Conservation (phyloP, 2,329 filamentous ascomycete genomes). For the Apiospora saccharicola region DNA sequence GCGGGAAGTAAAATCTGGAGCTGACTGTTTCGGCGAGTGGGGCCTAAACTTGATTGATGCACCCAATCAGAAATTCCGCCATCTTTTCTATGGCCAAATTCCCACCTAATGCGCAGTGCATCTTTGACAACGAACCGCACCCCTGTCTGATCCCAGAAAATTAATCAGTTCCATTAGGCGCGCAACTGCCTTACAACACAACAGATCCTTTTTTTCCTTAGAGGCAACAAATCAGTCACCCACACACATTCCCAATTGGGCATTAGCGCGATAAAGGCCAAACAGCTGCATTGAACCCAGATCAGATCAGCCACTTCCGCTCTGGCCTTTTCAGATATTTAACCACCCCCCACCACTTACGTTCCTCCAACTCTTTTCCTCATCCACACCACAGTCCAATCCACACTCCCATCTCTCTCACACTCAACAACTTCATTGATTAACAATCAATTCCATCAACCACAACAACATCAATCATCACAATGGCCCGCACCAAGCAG, state of each 20-base stretch:
- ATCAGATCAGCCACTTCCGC: conserved; percentile 15
- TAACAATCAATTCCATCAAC: conserved; percentile 33
- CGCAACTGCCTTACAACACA: conserved; percentile 29
- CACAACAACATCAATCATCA: conserved; percentile 44
- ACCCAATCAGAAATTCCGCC: conserved; percentile 43
- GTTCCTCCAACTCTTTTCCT: conserved; percentile 36
- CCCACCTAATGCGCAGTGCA: conserved; percentile 39
- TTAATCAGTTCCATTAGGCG: conserved; percentile 30
- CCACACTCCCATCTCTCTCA: conserved; percentile 37
- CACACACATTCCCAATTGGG: conserved; percentile 9
- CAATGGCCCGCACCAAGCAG: conserved; percentile 73
- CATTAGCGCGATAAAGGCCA: conserved; percentile 22
- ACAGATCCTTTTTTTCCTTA: conserved; percentile 27
- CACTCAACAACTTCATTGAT: conserved; percentile 41
- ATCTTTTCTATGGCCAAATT: conserved; percentile 32
- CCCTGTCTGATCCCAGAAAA: conserved; percentile 43
- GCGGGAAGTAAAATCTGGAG: conserved; percentile 26
- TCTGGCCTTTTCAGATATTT: conserved; percentile 39
- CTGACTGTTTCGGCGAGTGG: conserved; percentile 23
- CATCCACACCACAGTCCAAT: conserved; percentile 30
- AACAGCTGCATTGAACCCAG: conserved; percentile 26
- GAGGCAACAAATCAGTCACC: conserved; percentile 32
- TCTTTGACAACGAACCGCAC: conserved; percentile 38
- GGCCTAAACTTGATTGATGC: conserved; percentile 10
- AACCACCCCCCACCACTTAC: conserved; percentile 40